A percentile compares a stretch with the other conserved stretches of the same genome.
phyloP scores from a whole-genome alignment of 2,329 filamentous ascomycete species.

The Colletotrichum truncatum region DNA sequence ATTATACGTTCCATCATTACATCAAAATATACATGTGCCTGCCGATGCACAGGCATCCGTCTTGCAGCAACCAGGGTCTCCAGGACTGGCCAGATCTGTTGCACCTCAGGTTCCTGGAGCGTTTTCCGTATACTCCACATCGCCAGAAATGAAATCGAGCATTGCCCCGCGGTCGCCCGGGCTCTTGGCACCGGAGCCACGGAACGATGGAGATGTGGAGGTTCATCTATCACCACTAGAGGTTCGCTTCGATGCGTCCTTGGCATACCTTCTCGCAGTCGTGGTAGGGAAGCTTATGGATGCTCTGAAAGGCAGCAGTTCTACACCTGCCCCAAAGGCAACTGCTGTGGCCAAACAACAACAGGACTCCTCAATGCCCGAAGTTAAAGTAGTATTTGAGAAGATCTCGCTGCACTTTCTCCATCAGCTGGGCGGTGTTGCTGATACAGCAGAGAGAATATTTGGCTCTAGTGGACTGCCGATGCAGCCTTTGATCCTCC shows the following conservation, averaged over 20 bases:
- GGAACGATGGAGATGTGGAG: conserved; percentile 51
- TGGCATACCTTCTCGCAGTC: conserved; percentile 63
- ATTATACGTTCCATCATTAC: conserved; percentile 61
- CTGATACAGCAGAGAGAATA: conserved; percentile 58
- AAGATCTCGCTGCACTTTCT: conserved; percentile 65
- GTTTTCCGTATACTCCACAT: conserved; percentile 59
- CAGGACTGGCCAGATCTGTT: conserved; percentile 45
- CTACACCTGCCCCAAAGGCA: conserved; percentile 26
- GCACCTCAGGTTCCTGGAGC: conserved; percentile 68
- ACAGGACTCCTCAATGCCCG: conserved; percentile 37
- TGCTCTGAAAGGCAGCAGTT: conserved; percentile 46
- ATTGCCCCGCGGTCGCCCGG: background rate
- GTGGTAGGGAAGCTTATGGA: conserved; percentile 59
- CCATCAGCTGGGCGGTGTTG: conserved; percentile 61
- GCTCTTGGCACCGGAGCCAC: conserved; percentile 23
- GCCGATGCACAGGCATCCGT: conserved; percentile 38
- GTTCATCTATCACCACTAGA: conserved; percentile 61
- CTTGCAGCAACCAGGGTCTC: conserved; percentile 38
- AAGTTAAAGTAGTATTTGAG: conserved; percentile 56
- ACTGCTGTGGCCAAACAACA: conserved; percentile 13
- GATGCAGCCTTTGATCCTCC: conserved; percentile 59
- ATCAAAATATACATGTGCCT: conserved; percentile 52
- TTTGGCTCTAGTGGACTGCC: conserved; percentile 50
- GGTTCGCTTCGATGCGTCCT: conserved; percentile 64
- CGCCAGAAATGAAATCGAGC: conserved; percentile 16